Percentiles rank a stretch among this genome's conserved stretches.
Conservation (phyloP, 2,329 filamentous ascomycete genomes). For the Hansfordia pulvinata region DNA sequence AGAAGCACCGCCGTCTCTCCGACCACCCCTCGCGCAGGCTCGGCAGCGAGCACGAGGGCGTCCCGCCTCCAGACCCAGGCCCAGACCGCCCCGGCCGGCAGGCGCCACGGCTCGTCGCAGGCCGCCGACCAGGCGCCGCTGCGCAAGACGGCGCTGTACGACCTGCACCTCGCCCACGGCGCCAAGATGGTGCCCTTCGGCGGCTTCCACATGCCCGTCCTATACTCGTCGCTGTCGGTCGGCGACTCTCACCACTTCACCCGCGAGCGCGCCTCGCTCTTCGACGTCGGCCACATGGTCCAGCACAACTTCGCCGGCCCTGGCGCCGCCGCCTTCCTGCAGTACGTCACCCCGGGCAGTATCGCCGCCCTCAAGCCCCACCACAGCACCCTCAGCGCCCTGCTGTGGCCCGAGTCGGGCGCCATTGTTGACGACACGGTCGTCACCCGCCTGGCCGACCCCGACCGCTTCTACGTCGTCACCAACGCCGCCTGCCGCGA, state of each 20-base stretch:
- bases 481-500: constrained; percentile 87
- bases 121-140: constrained; percentile 13
- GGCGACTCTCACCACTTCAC: constrained; percentile 84
- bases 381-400: constrained; percentile 69
- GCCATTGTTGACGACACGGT: constrained; percentile 94
- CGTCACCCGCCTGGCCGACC: constrained; percentile 63
- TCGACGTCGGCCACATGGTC: constrained; percentile 95
- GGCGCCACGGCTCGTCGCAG: constrained; percentile 10
- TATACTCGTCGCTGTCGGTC: constrained; percentile 68
- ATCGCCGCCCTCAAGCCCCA: constrained; percentile 50
- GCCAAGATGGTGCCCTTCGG: constrained; percentile 97
- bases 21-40: no score
- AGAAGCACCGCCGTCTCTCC: not conserved
- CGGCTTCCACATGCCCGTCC: constrained; percentile 83
- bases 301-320: constrained; percentile 78
- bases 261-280: constrained; percentile 73
- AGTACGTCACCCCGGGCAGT: constrained; percentile 69
- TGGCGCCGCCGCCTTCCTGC: constrained; percentile 67
- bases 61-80: no score
- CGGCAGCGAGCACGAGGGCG: no score
- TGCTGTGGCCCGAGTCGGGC: constrained; percentile 67
- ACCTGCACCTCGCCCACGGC: constrained; percentile 63
- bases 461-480: constrained; percentile 81
- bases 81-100: constrained; percentile 4
- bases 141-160: constrained; percentile 61